Evolutionary conservation across 2,329 filamentous ascomycete species (phyloP).

Genomic region (Colletotrichum musicola): DNA sequence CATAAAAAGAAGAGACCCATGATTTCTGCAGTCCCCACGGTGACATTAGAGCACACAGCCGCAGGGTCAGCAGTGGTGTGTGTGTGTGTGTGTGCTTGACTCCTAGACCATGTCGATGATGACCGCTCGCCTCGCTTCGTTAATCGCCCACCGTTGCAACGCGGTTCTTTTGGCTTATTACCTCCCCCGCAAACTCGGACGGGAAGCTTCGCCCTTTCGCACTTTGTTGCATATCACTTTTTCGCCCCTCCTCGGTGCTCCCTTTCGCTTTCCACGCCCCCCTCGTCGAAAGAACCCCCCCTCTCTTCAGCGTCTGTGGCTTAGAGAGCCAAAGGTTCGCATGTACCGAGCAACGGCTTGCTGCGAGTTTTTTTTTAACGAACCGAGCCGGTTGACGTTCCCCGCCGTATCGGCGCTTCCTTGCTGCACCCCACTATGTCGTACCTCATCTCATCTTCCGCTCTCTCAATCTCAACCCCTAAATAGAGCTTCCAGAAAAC

Average conservation of each 20-base stretch:
- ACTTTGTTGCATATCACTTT: neutral
- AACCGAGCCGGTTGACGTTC: conserved; percentile 18
- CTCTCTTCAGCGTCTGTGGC: conserved; percentile 1
- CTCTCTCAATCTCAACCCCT: neutral
- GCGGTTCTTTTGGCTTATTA: conserved; percentile 11
- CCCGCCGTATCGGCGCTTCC: conserved; percentile 1
- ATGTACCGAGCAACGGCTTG: neutral
- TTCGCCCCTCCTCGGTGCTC: too few species aligned
- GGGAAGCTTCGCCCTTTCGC: conserved; percentile 7
- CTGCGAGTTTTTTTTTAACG: neutral
- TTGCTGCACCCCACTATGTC: conserved; percentile 11
- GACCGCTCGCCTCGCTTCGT: conserved; percentile 26
- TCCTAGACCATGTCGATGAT: conserved; percentile 28
- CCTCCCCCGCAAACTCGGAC: conserved; percentile 29
- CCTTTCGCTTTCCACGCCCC: neutral
- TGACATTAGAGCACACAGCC: conserved; percentile 15
- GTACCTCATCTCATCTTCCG: conserved; percentile 4
- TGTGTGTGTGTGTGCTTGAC: neutral
- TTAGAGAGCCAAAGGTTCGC: neutral
- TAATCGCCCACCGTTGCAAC: conserved; percentile 30
- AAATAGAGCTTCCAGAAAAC: conserved; percentile 17
- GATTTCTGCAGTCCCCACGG: conserved; percentile 17
- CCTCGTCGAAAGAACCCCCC: neutral
- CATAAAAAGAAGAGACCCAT: neutral
- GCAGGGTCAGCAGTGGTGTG: neutral